Evolutionary conservation across 371 early-diverging fungal genomes (phyloP).

Genomic region (Blastocladiella emersonii): DNA sequence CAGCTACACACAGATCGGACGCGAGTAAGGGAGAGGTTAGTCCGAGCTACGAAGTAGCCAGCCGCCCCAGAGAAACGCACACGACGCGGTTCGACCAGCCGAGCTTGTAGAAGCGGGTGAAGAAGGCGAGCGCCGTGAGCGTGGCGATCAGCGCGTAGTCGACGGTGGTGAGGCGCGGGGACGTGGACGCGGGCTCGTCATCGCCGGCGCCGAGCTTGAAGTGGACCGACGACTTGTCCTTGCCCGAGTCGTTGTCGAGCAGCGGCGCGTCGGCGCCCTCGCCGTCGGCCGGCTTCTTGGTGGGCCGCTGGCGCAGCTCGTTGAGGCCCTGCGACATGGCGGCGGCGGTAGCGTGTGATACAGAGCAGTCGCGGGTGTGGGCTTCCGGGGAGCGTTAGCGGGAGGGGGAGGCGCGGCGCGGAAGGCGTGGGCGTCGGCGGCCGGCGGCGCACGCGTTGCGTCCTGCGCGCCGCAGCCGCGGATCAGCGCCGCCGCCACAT

Average conservation of each 20-base stretch:
- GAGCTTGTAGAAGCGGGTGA: constrained; percentile 73
- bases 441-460: too few species aligned
- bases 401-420: too few species aligned
- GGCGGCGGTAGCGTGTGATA: too few species aligned
- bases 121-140: constrained; percentile 47
- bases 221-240: neutral
- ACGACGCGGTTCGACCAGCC: constrained; percentile 52
- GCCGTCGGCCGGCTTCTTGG: too few species aligned
- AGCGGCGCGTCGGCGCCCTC: neutral
- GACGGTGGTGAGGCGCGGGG: neutral
- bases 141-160: constrained; percentile 3
- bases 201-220: neutral
- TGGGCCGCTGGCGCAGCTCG: neutral
- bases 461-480: too few species aligned
- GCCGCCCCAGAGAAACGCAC: neutral
- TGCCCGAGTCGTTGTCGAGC: neutral
- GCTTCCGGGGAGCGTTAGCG: too few species aligned
- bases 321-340: too few species aligned
- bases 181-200: too few species aligned
- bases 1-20: constrained; percentile 11
- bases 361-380: too few species aligned
- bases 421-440: too few species aligned
- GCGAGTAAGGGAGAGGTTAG: neutral
- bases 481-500: too few species aligned
- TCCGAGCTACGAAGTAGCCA: neutral